Evolutionary conservation across 78 protist genomes (phyloP).

Genomic region (Bodo saltans): DNA sequence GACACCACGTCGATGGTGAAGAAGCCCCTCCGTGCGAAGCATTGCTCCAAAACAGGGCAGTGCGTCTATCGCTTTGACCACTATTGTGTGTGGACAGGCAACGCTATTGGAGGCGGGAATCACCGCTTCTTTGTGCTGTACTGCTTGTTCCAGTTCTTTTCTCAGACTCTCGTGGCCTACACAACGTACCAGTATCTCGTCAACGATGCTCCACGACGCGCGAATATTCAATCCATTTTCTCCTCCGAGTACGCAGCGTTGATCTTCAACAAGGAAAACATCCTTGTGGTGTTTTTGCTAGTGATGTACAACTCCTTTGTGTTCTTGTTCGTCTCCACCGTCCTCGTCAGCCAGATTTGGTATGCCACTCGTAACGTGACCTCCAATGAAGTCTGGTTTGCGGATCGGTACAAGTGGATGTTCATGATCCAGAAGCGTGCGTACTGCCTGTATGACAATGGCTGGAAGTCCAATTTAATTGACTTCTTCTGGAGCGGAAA

Average conservation of each 20-base stretch:
- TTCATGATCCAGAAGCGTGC: background rate
- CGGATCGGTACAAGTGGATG: conserved; percentile 13
- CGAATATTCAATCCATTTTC: background rate
- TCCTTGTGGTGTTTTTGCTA: conserved; percentile 1
- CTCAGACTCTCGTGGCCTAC: conserved; percentile 12
- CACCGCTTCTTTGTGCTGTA: conserved; percentile 15
- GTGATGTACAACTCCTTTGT: background rate
- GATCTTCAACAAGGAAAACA: background rate
- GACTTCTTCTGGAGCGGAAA: conserved; percentile 12
- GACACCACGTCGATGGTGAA: background rate
- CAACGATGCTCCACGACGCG: background rate
- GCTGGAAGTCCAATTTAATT: background rate
- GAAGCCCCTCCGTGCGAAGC: conserved; percentile 20
- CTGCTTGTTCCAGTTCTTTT: background rate
- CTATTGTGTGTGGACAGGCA: conserved; percentile 25
- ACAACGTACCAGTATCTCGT: background rate
- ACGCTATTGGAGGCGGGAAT: conserved; percentile 28
- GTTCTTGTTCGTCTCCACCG: conserved; percentile 2
- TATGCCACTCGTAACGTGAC: conserved; percentile 21
- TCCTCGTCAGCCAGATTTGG: background rate
- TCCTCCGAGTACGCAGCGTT: background rate
- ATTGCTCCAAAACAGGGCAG: conserved; percentile 2
- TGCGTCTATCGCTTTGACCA: conserved; percentile 24
- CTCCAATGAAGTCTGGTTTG: conserved; percentile 22
- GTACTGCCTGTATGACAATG: background rate